phyloP scores from a whole-genome alignment of 352 stramenopile genomes.

The Phytophthora hibernalis region DNA sequence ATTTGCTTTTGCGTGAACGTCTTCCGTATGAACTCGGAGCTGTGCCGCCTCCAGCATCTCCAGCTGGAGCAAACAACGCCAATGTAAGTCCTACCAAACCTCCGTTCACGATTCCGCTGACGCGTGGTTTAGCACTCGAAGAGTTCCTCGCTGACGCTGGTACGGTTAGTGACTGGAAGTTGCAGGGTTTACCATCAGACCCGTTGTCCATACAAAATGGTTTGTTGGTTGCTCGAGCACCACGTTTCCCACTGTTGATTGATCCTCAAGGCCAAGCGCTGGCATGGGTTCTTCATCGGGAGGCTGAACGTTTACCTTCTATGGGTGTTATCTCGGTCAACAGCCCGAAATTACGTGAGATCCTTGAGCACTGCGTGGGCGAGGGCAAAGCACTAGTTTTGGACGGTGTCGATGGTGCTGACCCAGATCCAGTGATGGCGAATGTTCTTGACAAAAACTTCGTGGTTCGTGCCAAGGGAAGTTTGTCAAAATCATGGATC shows the following conservation, averaged over 20 bases:
- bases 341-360: constrained; percentile 78
- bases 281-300: constrained; percentile 82
- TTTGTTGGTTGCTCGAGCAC: constrained; percentile 83
- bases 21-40: constrained; percentile 74
- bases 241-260: constrained; percentile 87
- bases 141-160: constrained; percentile 82
- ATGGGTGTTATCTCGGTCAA: constrained; percentile 69
- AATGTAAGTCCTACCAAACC: constrained; percentile 16
- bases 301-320: constrained; percentile 64
- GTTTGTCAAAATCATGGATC: constrained; percentile 78
- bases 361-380: constrained; percentile 88
- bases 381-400: constrained; percentile 90
- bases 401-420: constrained; percentile 66
- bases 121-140: constrained; percentile 62
- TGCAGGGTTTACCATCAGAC: constrained; percentile 89
- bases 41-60: constrained; percentile 15
- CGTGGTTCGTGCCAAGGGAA: constrained; percentile 64
- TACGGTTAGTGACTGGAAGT: constrained; percentile 88
- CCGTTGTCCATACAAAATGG: constrained; percentile 92
- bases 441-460: constrained; percentile 76
- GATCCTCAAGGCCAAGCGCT: constrained; percentile 92
- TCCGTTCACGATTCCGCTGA: constrained; percentile 65
- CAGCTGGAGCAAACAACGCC: constrained; percentile 5
- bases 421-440: constrained; percentile 67
- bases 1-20: constrained; percentile 62